phyloP scores from a whole-genome alignment of 257 asterid species.

The Dorcoceras hygrometricum region DNA sequence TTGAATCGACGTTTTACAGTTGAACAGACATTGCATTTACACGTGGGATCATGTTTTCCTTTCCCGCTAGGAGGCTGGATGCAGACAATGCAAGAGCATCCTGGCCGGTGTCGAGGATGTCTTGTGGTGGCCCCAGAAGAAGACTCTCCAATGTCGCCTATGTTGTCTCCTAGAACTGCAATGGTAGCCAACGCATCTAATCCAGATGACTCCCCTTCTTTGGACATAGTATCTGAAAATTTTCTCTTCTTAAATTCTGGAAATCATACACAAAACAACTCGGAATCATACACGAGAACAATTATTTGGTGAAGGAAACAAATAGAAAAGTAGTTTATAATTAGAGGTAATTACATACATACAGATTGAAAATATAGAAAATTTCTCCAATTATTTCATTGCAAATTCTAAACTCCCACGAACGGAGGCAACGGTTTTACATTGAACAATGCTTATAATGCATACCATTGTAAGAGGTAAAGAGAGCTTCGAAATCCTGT shows the following conservation, averaged over 20 bases:
- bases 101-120: constrained; percentile 96
- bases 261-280: not conserved
- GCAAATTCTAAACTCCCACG: no score
- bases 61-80: constrained; percentile 98
- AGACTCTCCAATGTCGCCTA: constrained; percentile 46
- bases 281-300: not conserved
- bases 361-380: not conserved
- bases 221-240: constrained; percentile 29
- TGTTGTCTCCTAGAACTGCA: constrained; percentile 84
- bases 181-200: constrained; percentile 89
- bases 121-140: constrained; percentile 70
- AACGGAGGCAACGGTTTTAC: no score
- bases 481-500: constrained; percentile 27
- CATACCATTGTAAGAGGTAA: constrained; percentile 34
- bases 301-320: not conserved
- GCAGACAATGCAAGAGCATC: constrained; percentile 95
- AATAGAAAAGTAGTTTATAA: not conserved
- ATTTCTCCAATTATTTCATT: not conserved
- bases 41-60: constrained; percentile 71
- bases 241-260: constrained; percentile 63
- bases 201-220: constrained; percentile 75
- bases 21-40: constrained; percentile 86
- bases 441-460: not conserved
- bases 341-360: not conserved
- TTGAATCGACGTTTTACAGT: constrained; percentile 88